A percentile compares a stretch with the other conserved stretches of the same genome.
phyloP scores from a whole-genome alignment of 352 stramenopile genomes.

The Pythium angustatum region DNA sequence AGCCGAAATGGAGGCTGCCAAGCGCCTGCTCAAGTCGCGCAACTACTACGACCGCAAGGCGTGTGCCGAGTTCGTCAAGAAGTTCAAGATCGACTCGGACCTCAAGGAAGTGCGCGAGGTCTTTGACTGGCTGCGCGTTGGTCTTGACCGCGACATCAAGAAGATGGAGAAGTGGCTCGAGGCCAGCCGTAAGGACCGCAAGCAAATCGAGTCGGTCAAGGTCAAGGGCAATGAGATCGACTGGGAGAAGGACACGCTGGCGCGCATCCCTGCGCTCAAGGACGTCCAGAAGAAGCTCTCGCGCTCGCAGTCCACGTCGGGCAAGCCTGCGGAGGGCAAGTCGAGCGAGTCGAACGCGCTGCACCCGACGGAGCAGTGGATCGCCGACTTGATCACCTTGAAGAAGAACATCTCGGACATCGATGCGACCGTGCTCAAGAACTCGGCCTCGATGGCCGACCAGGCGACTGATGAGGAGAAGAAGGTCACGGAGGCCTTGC shows the following conservation, averaged over 20 bases:
- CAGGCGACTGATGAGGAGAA: slow-evolving; percentile 62
- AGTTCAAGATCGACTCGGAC: slow-evolving; percentile 80
- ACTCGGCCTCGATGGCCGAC: slow-evolving; percentile 56
- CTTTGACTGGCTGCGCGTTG: slow-evolving; percentile 81
- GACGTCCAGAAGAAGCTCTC: slow-evolving; percentile 84
- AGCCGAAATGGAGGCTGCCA: slow-evolving; percentile 72
- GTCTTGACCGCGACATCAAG: slow-evolving; percentile 82
- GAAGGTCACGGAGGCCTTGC: slow-evolving; percentile 59
- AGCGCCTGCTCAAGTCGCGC: slow-evolving; percentile 80
- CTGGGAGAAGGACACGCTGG: slow-evolving; percentile 84
- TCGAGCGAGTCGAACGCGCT: slow-evolving; percentile 51
- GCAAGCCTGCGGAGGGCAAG: slow-evolving; percentile 44
- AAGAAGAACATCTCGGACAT: slow-evolving; percentile 88
- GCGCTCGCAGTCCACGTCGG: slow-evolving; percentile 42
- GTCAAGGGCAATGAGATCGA: slow-evolving; percentile 86
- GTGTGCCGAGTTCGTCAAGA: slow-evolving; percentile 77
- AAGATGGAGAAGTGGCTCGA: slow-evolving; percentile 86
- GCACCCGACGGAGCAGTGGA: slow-evolving; percentile 85
- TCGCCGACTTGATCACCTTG: slow-evolving; percentile 82
- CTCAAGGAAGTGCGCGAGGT: slow-evolving; percentile 85
- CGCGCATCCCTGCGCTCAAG: slow-evolving; percentile 83
- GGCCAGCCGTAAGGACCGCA: slow-evolving; percentile 82
- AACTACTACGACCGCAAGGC: slow-evolving; percentile 90
- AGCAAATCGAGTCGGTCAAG: slow-evolving; percentile 82
- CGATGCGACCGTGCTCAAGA: slow-evolving; percentile 65